Percentiles rank a stretch among this genome's conserved stretches.
These are phyloP conservation scores for Barnettozyma hawaiiensis DNA, from an alignment of 1,139 yeast genomes.

Conservation along the genomic window DNA sequence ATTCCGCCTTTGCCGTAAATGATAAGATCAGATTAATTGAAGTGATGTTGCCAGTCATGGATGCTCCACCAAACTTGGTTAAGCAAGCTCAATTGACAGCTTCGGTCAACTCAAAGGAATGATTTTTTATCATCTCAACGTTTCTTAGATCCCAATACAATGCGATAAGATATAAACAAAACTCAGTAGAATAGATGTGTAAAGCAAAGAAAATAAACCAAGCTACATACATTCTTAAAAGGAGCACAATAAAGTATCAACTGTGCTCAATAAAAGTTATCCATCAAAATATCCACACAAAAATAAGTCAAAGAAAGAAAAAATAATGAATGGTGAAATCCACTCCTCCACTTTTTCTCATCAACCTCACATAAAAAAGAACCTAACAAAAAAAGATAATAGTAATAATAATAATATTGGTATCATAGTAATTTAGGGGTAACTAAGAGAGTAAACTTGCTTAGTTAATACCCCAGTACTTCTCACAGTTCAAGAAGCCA, in stretches of 20 bases:
- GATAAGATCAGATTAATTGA: conserved; percentile 72
- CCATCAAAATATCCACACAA: not conserved
- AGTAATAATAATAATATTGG: not conserved
- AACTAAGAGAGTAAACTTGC: not conserved
- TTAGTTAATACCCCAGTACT: conserved; percentile 58
- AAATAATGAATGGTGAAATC: not conserved
- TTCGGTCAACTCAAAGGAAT: conserved; percentile 42
- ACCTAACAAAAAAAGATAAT: not conserved
- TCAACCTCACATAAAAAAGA: not conserved
- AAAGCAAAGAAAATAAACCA: no score
- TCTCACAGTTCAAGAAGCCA: conserved; percentile 62
- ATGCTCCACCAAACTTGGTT: conserved; percentile 70
- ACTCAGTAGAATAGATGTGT: no score
- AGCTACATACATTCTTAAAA: no score
- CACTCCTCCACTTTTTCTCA: not conserved
- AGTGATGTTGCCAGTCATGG: conserved; percentile 73
- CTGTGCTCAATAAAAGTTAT: not conserved
- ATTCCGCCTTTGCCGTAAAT: conserved; percentile 50
- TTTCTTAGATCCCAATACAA: no score
- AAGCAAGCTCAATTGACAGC: conserved; percentile 78
- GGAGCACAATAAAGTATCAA: no score
- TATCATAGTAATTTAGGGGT: not conserved
- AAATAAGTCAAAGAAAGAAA: not conserved
- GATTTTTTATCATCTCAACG: no score
- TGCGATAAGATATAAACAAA: no score